phyloP scores from a whole-genome alignment of 345 rosid genomes.

The Diplotaxis tenuifolia region DNA sequence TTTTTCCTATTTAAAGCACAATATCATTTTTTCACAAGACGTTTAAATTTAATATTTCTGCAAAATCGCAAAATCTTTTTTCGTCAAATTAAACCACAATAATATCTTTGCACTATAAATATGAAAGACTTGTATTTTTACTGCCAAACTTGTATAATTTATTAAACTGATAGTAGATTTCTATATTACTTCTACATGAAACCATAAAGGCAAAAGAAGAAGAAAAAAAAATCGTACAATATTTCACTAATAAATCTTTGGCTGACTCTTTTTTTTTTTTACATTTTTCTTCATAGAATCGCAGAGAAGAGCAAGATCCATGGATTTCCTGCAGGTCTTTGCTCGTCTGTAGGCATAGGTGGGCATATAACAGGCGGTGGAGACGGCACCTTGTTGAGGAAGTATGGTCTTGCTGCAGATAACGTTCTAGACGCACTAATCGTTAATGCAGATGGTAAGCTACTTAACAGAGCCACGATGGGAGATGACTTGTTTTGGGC shows the following conservation, averaged over 20 bases:
- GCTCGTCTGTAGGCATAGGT: constrained; percentile 53
- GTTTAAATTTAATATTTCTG: too few relatives aligned
- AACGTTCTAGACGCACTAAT: constrained; percentile 64
- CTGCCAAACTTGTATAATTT: too few relatives aligned
- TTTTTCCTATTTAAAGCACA: too few relatives aligned
- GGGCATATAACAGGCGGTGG: constrained; percentile 64
- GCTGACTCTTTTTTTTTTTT: not conserved
- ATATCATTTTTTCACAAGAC: too few relatives aligned
- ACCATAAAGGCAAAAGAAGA: not conserved
- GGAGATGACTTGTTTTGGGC: constrained; percentile 75
- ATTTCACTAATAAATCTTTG: not conserved
- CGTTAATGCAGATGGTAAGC: constrained; percentile 46
- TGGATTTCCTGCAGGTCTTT: constrained; percentile 62
- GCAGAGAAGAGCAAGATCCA: constrained; percentile 50
- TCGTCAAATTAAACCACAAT: too few relatives aligned
- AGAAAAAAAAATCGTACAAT: too few relatives aligned
- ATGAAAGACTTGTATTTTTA: too few relatives aligned
- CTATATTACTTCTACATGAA: too few relatives aligned
- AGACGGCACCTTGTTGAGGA: constrained; percentile 63
- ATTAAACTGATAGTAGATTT: too few relatives aligned
- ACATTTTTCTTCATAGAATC: constrained; percentile 31
- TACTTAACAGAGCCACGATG: constrained; percentile 50
- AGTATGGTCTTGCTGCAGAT: constrained; percentile 63
- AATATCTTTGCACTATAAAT: too few relatives aligned
- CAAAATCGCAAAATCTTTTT: too few relatives aligned